A percentile compares a stretch with the other conserved stretches of the same genome.
Evolutionary conservation across 345 rosid species (phyloP).

Genomic region (Syzygium jambos): DNA sequence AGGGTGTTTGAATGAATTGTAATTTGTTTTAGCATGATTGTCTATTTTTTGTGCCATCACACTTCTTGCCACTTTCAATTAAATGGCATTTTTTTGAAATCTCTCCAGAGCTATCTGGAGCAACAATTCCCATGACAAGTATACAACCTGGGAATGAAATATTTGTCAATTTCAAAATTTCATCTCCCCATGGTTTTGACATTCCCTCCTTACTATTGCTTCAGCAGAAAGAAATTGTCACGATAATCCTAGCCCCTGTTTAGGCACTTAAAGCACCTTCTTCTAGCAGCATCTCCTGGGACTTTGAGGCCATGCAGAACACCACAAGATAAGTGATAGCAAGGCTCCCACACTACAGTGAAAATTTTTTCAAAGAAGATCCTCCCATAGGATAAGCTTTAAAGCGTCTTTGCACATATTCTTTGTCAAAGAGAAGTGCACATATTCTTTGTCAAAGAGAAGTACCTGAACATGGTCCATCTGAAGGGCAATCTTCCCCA

Average conservation of each 20-base stretch:
- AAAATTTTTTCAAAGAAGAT: not conserved
- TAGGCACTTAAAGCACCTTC: not conserved
- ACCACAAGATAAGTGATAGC: not conserved
- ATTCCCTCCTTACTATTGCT: not conserved
- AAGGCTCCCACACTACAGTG: not conserved
- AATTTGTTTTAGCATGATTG: not conserved
- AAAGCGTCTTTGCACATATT: not conserved
- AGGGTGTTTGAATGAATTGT: not conserved
- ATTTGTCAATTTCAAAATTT: not conserved
- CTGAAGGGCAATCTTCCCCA: conserved; percentile 80
- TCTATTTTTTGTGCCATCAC: not conserved
- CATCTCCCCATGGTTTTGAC: not conserved
- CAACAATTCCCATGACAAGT: not conserved
- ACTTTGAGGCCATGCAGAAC: not conserved
- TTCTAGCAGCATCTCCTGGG: not conserved
- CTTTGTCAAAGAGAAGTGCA: conserved; percentile 3
- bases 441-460: not conserved
- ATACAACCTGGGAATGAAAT: not conserved
- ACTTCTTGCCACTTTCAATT: not conserved
- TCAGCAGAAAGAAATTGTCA: not conserved
- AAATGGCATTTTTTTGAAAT: not conserved
- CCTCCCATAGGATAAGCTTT: not conserved
- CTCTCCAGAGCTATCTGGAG: not conserved
- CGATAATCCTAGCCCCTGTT: not conserved
- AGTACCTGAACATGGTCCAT: conserved; percentile 70